A percentile compares a stretch with the other conserved stretches of the same genome.
These are phyloP conservation scores for Tritrichomonas musculus DNA, from an alignment of 208 protist genomes.

Conservation along the genomic window DNA sequence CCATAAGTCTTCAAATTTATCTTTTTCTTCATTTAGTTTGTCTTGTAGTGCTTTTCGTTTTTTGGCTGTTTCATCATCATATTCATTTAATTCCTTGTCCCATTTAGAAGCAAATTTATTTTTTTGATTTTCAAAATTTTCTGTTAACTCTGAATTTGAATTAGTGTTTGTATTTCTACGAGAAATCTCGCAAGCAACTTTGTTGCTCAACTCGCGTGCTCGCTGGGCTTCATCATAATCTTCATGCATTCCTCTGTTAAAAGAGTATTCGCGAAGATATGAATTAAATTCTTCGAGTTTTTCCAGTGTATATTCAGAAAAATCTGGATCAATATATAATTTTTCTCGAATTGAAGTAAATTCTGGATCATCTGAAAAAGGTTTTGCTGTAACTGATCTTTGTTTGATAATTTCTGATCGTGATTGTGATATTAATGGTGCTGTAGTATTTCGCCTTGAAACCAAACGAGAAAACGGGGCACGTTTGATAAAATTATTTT, in stretches of 20 bases:
- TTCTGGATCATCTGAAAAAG: too few relatives aligned
- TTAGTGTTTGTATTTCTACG: background rate
- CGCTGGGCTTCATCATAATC: background rate
- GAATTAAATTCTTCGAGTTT: background rate
- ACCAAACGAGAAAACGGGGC: too few relatives aligned
- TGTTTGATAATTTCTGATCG: too few relatives aligned
- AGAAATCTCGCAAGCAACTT: background rate
- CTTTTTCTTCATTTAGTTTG: background rate
- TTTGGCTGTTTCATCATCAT: background rate
- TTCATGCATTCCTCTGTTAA: background rate
- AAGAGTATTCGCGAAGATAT: background rate
- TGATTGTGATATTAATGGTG: too few relatives aligned
- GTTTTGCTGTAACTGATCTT: too few relatives aligned
- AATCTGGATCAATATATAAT: too few relatives aligned
- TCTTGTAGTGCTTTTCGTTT: background rate
- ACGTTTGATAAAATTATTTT: too few relatives aligned
- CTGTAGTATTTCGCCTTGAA: too few relatives aligned
- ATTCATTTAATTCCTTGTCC: background rate
- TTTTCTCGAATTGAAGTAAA: too few relatives aligned
- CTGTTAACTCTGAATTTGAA: background rate
- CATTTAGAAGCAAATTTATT: background rate
- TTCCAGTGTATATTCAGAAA: background rate
- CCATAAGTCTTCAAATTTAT: background rate
- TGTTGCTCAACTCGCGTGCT: background rate
- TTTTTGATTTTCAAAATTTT: background rate